Conservation (phyloP, 116 monocot genomes). For the Trichopus zeylanicus region DNA sequence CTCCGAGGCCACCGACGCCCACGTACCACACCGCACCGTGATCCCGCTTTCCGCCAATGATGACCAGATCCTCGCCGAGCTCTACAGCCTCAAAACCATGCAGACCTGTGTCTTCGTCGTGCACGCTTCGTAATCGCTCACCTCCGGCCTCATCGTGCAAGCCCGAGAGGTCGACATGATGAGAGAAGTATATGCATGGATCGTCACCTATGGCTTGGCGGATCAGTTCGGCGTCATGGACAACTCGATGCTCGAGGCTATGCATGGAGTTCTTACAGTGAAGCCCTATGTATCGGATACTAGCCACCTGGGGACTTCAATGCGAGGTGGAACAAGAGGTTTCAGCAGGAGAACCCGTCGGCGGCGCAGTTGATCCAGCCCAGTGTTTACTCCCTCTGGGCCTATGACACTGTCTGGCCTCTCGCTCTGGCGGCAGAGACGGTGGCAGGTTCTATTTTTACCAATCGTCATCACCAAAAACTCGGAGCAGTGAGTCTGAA, state of each 20-base stretch:
- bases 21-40: slow-evolving; percentile 22
- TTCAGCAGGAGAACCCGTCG: slow-evolving; percentile 12
- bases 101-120: slow-evolving; percentile 50
- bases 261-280: slow-evolving; percentile 39
- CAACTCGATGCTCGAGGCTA: slow-evolving; percentile 2
- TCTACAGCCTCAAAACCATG: slow-evolving; percentile 21
- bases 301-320: slow-evolving; percentile 7
- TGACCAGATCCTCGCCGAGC: slow-evolving; percentile 14
- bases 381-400: slow-evolving; percentile 22
- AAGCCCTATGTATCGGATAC: slow-evolving; percentile 8
- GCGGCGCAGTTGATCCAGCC: not conserved
- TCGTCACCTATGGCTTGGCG: slow-evolving; percentile 25
- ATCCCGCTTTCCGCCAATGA: slow-evolving; percentile 13
- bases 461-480: not conserved
- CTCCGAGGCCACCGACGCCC: slow-evolving; percentile 8
- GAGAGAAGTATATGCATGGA: slow-evolving; percentile 28
- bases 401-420: slow-evolving; percentile 38
- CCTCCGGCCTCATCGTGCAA: slow-evolving; percentile 10
- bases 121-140: slow-evolving; percentile 19
- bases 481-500: not conserved
- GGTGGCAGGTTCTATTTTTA: too few relatives aligned
- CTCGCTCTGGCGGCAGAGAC: slow-evolving; percentile 32
- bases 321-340: slow-evolving; percentile 18
- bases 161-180: slow-evolving; percentile 22
- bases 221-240: slow-evolving; percentile 14